Evolutionary conservation across 345 rosid genomes (phyloP).

Genomic region (Heritiera littoralis): DNA sequence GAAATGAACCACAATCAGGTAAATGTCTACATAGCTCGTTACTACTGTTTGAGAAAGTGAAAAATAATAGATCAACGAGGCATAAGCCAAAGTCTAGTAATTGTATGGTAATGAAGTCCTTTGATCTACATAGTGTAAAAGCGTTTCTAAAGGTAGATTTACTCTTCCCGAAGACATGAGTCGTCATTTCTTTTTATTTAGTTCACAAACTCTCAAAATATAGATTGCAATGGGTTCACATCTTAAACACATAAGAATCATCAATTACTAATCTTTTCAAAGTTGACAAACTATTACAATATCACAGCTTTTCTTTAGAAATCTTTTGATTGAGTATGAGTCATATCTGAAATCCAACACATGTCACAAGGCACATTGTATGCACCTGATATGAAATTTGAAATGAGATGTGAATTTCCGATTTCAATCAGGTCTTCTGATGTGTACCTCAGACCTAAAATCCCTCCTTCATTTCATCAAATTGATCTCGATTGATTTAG

Average conservation of each 20-base stretch:
- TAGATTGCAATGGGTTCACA: background rate
- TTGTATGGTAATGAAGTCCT: background rate
- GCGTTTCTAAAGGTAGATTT: background rate
- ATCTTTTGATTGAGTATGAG: background rate
- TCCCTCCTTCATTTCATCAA: background rate
- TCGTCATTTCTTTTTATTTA: background rate
- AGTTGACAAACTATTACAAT: slow-evolving; percentile 1
- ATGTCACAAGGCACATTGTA: background rate
- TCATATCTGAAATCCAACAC: background rate
- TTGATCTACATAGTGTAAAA: background rate
- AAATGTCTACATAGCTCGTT: background rate
- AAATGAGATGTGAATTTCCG: background rate
- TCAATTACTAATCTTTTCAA: background rate
- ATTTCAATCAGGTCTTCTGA: slow-evolving; percentile 3
- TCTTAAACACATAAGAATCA: background rate
- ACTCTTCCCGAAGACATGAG: background rate
- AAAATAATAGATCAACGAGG: background rate
- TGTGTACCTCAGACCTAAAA: background rate
- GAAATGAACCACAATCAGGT: slow-evolving; percentile 43
- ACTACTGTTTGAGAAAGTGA: background rate
- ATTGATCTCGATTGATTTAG: background rate
- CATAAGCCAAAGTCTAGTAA: background rate
- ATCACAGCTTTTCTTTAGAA: background rate
- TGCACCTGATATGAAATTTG: background rate
- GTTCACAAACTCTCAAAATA: background rate